phyloP scores from a whole-genome alignment of 2,329 filamentous ascomycete species.

The Byssochlamys sp. region DNA sequence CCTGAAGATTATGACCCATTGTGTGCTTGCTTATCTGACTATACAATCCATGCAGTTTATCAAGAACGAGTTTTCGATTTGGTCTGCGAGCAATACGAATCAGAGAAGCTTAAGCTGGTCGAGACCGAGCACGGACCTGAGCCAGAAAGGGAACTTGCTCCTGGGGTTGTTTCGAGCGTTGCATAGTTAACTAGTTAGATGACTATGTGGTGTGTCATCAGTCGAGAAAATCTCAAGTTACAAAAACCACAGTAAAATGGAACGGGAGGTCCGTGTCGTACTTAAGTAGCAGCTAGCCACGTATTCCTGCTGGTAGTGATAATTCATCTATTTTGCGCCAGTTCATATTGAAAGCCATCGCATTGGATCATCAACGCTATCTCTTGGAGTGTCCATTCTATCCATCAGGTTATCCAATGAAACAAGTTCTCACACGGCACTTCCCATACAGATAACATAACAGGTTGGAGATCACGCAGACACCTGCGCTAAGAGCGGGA shows the following conservation, averaged over 20 bases:
- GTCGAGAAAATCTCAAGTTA: background rate
- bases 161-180: constrained; percentile 2
- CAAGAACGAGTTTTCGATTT: constrained; percentile 39
- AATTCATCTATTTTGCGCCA: background rate
- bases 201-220: background rate
- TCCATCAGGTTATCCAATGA: background rate
- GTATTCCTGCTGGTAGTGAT: background rate
- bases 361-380: background rate
- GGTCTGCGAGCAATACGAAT: constrained; percentile 34
- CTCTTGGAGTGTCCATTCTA: background rate
- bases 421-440: background rate
- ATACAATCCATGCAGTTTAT: constrained; percentile 26
- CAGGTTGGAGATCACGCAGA: background rate
- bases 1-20: constrained; percentile 4
- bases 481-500: background rate
- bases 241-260: background rate
- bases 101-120: constrained; percentile 20
- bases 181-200: background rate
- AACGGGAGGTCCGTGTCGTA: background rate
- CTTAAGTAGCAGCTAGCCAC: background rate
- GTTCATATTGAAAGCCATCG: background rate
- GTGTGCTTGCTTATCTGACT: constrained; percentile 7
- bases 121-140: background rate
- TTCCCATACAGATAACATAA: background rate
- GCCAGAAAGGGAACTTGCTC: constrained; percentile 3